Base-by-base conservation (phyloP, 2,329 filamentous ascomycete genomes). In the Alternaria sp. region DNA sequence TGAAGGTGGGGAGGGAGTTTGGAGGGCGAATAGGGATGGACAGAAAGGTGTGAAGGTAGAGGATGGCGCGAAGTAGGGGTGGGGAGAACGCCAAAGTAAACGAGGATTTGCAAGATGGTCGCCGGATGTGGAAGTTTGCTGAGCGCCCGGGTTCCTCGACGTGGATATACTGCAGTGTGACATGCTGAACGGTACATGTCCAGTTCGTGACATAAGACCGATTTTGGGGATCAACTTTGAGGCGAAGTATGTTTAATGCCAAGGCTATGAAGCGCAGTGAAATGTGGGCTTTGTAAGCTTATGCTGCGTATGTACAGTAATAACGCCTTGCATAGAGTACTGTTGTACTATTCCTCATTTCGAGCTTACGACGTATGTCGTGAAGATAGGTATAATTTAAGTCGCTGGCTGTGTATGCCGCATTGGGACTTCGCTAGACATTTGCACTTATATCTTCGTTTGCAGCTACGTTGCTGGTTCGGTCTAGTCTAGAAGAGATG, bases 21-120 rank as follows among this genome's bases (percentile, higher is more conserved):
- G 94, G 94, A 90, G 93, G 81, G 93, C 92, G 64, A 97, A 97
- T 81, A 83, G 90, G 67, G 93, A 97, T 80, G 91, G 91, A 10
- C 83, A 84, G 63, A 80, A 82, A 51, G 90, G 89, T 7, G 82
- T 84, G 47, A 83, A 79, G 69, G 78, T 86, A 62, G 72, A 77
- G 28, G 74, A 76, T 21, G 65, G 47, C 44, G 9, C 19, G 4
- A 19, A 15, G 7, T 52, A 23, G 19, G 30, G 49, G 19, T 25
- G 61, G 58, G 23, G 53, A 45, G 49, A 61, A 62, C 50, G 62
- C 21, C 9, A 30, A 30, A 52, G 9, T 23, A 12, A 19, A 59
- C 7, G 45, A 40, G 58, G 10, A 9, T 30, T 6, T 15, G 6
- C n/a, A 21, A n/a, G 15, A 5, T 6, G 9, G 12, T 23, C n/a